Evolutionary conservation across 139 green algal species (phyloP).

Genomic region (Volvox reticuliferus): DNA sequence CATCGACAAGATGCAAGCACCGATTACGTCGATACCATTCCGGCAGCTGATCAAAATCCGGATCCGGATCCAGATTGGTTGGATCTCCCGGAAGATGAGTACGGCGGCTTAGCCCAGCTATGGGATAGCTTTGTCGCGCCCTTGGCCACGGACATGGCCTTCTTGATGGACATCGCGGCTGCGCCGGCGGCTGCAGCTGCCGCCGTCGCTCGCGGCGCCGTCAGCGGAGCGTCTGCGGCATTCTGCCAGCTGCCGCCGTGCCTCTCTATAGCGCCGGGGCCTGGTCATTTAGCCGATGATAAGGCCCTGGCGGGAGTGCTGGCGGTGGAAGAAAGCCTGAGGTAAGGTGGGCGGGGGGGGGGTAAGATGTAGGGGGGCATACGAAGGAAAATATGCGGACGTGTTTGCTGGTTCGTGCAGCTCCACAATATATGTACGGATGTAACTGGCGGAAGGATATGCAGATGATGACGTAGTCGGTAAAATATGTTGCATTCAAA

Average conservation of each 20-base stretch:
- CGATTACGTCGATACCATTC: not conserved
- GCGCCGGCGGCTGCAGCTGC: not conserved
- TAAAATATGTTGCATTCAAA: too few relatives aligned
- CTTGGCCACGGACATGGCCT: conserved; percentile 1
- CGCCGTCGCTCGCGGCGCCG: not conserved
- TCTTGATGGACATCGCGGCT: not conserved
- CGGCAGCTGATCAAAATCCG: too few relatives aligned
- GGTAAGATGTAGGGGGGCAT: too few relatives aligned
- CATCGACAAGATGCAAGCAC: not conserved
- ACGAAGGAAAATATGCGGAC: too few relatives aligned
- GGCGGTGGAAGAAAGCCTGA: conserved; percentile 16
- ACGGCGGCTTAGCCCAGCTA: not conserved
- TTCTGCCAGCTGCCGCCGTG: conserved; percentile 13
- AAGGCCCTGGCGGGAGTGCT: not conserved
- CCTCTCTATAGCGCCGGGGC: not conserved
- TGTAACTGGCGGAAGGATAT: too few relatives aligned
- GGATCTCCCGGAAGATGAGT: not conserved
- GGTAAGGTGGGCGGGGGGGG: not conserved
- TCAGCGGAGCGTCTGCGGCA: not conserved
- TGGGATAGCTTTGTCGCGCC: conserved; percentile 10
- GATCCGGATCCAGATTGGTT: not conserved
- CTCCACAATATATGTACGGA: too few relatives aligned
- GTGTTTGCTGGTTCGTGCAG: too few relatives aligned
- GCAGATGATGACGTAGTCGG: too few relatives aligned
- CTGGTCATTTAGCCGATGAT: not conserved